These are phyloP conservation scores for Voacanga thouarsii DNA, from an alignment of 257 asterid species.

Conservation along the genomic window DNA sequence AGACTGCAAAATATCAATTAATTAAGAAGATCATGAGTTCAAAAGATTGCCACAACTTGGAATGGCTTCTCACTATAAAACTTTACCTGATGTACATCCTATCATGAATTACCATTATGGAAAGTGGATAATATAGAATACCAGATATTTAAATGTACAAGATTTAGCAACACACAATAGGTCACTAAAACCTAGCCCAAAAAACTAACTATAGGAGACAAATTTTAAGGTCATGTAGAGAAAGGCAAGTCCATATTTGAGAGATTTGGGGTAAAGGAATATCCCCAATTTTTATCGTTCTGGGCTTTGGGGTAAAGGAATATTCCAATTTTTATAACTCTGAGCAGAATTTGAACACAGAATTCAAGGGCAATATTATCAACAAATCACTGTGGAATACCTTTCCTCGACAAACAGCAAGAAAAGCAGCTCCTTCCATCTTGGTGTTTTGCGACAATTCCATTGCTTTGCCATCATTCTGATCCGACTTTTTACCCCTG, in stretches of 20 bases:
- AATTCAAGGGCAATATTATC: not conserved
- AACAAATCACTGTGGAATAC: slow-evolving; percentile 33
- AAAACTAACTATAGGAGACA: not conserved
- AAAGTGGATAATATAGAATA: not conserved
- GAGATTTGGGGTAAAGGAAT: not conserved
- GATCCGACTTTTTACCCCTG: slow-evolving; percentile 51
- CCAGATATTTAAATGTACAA: not conserved
- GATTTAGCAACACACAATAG: not conserved
- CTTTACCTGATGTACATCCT: not conserved
- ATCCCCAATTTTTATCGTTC: not conserved
- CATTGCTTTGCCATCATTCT: slow-evolving; percentile 29
- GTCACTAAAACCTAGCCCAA: not conserved
- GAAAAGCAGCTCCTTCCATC: slow-evolving; percentile 79
- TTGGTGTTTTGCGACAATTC: slow-evolving; percentile 37
- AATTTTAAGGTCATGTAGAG: not conserved
- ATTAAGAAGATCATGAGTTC: not conserved
- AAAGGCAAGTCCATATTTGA: not conserved
- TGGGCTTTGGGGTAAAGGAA: no score
- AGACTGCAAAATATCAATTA: not conserved
- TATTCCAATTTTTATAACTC: not conserved
- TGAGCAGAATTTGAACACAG: not conserved
- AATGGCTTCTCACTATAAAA: not conserved
- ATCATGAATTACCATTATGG: not conserved
- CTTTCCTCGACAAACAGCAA: slow-evolving; percentile 99
- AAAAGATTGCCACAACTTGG: not conserved